phyloP scores from a whole-genome alignment of 2,329 filamentous ascomycete species.

The Ophiostoma himal-ulmi region DNA sequence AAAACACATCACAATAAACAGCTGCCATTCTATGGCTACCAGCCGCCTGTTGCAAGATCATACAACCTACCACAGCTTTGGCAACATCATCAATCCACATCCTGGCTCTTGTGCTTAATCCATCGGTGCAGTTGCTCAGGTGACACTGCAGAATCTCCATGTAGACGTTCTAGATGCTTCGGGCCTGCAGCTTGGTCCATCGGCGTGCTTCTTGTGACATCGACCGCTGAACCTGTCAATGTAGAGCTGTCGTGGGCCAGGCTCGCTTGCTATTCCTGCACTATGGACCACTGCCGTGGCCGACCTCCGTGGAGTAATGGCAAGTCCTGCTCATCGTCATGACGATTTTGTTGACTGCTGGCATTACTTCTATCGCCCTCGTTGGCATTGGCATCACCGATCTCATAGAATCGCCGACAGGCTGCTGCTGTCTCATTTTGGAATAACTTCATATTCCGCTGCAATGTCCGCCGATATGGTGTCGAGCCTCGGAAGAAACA shows the following conservation, averaged over 20 bases:
- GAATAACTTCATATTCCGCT: conserved; percentile 40
- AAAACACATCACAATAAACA: neutral
- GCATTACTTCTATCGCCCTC: neutral
- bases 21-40: neutral
- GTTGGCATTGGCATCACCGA: neutral
- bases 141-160: conserved; percentile 21
- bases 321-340: conserved; percentile 17
- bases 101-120: conserved; percentile 18
- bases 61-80: neutral
- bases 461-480: conserved; percentile 50
- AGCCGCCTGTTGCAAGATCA: neutral
- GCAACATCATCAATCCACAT: neutral
- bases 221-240: neutral
- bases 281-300: conserved; percentile 25
- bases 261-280: conserved; percentile 26
- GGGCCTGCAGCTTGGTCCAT: neutral
- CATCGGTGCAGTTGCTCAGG: conserved; percentile 24
- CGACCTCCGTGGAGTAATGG: conserved; percentile 22
- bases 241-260: conserved; percentile 20
- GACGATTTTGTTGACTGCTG: neutral
- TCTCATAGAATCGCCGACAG: neutral
- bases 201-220: neutral
- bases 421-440: conserved; percentile 26
- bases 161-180: conserved; percentile 17
- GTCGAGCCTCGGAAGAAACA: conserved; percentile 51